Conservation (phyloP, 305 asterid species). For the Ajuga reptans region DNA sequence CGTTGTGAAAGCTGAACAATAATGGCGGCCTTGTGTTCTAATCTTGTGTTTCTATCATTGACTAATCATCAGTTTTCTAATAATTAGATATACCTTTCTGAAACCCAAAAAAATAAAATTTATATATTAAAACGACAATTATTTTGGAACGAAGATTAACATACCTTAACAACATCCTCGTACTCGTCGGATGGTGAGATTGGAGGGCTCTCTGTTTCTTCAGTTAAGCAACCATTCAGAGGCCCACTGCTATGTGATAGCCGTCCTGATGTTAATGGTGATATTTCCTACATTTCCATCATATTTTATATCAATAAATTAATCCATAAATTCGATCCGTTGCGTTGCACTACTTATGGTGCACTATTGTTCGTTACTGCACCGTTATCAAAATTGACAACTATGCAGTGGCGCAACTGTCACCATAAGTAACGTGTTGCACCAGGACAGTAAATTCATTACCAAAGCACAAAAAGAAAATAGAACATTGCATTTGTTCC, state of each 20-base stretch:
- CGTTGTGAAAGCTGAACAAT: conserved; percentile 30
- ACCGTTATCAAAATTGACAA: no score
- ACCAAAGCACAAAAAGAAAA: background rate
- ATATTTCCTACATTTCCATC: conserved; percentile 58
- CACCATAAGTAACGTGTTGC: no score
- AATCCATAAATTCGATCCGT: no score
- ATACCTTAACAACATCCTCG: conserved; percentile 93
- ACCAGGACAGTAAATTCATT: no score
- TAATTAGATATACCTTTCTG: background rate
- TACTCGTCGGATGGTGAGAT: conserved; percentile 85
- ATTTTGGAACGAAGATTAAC: background rate
- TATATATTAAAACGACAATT: no score
- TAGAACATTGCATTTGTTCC: no score
- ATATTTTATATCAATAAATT: background rate
- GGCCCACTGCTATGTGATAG: conserved; percentile 99
- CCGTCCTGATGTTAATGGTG: conserved; percentile 98
- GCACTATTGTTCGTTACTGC: no score
- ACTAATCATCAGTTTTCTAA: conserved; percentile 25
- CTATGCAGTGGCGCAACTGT: no score
- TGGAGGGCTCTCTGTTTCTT: conserved; percentile 83
- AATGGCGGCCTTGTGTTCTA: conserved; percentile 25
- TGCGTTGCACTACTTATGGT: no score
- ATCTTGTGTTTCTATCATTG: conserved; percentile 35
- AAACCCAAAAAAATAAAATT: background rate
- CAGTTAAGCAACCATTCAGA: conserved; percentile 69